Evolutionary conservation across 2,329 filamentous ascomycete genomes (phyloP), one percentile per base, ranked within the genome.

Genomic region (Colletotrichum sp.): DNA sequence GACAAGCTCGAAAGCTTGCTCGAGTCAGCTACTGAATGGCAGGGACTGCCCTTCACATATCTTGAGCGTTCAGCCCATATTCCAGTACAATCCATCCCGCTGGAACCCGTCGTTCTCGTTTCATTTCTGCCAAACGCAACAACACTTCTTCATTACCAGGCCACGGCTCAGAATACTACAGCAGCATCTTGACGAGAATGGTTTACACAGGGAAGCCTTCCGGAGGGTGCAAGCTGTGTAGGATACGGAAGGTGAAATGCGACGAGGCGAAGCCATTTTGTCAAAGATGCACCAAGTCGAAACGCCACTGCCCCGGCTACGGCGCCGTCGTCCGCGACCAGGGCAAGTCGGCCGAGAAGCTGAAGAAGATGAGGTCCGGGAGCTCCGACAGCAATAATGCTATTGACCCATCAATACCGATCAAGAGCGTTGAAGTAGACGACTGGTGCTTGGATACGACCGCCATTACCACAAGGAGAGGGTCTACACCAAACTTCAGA

Each of bases 171-270:
- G 13, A 27, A 8, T 29, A 18, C 3, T 24, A 38, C 38, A 7
- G 15, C n/a, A 15, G 5, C 33, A 33, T 16, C 15, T 13, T 47
- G 7, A 51, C 18, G 2, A 73, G 2, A 51, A 79, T 79, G 78
- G 78, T 79, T 13, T 78, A 78, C 59, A 79, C 76, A 6, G 77
- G 77, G n/a, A 78, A 78, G 55, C 73, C 77, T 9, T 78, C 77
- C 12, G 66, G 71, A 31, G 78, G 77, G 15, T 79, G 78, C 55
- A 78, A 79, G 66, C 55, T 78, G 47, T 79, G 78, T 66, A 90
- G 88, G 80, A 85, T 88, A 59, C 85, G 89, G 67, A 88, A 88
- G 72, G 86, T 90, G 64, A 90, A 90, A 79, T 91, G 89, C 78
- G 89, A 90, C 73, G 89, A 90, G 79, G 82, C 80, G 15, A 89